Conservation (phyloP, 1,284 basidiomycete genomes). For the Acaromyces ingoldii region DNA sequence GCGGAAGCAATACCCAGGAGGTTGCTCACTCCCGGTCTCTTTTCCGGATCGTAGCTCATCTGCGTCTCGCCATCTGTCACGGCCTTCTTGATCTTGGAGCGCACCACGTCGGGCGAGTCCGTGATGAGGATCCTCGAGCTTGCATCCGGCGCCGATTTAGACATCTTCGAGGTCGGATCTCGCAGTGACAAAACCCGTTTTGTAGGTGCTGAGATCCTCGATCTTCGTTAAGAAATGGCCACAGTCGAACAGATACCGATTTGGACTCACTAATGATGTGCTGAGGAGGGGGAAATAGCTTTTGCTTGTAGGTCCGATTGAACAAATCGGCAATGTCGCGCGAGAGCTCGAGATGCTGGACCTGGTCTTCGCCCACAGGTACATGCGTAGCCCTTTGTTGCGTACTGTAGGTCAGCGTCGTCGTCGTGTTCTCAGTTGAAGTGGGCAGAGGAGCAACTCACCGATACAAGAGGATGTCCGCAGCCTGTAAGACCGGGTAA, state of each 20-base stretch:
- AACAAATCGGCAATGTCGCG: constrained; percentile 78
- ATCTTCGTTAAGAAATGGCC: neutral
- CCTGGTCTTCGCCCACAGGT: constrained; percentile 91
- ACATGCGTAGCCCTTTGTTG: constrained; percentile 86
- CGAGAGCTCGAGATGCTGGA: constrained; percentile 83
- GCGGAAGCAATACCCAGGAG: constrained; percentile 63
- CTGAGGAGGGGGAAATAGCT: constrained; percentile 69
- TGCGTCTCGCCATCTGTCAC: constrained; percentile 71
- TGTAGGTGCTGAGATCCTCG: constrained; percentile 60
- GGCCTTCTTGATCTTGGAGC: constrained; percentile 69
- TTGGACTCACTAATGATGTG: constrained; percentile 66
- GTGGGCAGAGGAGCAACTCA: constrained; percentile 54
- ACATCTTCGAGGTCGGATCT: constrained; percentile 86
- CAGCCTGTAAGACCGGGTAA: constrained; percentile 89
- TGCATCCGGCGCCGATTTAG: constrained; percentile 76
- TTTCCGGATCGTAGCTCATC: constrained; percentile 69
- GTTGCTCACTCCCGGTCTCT: constrained; percentile 77
- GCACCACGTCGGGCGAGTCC: constrained; percentile 64
- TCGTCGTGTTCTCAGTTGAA: too few relatives aligned
- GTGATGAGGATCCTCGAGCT: constrained; percentile 82
- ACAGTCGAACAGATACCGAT: neutral
- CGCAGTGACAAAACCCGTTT: constrained; percentile 69
- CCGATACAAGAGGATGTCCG: constrained; percentile 84
- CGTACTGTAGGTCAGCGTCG: neutral
- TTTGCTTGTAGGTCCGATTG: constrained; percentile 60